Conservation (phyloP, 163 green algal genomes). For the Scenedesmus sp. region DNA sequence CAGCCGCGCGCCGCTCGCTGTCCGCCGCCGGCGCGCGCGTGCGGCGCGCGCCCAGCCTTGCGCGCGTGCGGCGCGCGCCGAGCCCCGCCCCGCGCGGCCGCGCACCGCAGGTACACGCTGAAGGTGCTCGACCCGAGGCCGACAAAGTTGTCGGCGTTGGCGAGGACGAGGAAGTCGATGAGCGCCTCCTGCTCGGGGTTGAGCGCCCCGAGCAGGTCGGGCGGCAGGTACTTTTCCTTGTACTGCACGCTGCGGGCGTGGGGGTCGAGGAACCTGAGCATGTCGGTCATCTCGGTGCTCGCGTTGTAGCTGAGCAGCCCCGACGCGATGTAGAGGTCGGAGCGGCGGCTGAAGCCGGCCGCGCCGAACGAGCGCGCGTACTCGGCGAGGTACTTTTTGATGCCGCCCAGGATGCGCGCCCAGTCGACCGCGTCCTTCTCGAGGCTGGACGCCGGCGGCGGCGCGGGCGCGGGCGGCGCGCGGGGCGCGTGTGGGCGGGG, state of each 20-base stretch:
- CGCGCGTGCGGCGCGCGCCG: not conserved
- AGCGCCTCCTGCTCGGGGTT: slow-evolving; percentile 80
- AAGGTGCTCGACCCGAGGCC: slow-evolving; percentile 81
- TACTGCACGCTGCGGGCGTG: slow-evolving; percentile 57
- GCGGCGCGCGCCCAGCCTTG: too few species aligned
- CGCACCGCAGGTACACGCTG: slow-evolving; percentile 68
- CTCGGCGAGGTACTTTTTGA: slow-evolving; percentile 48
- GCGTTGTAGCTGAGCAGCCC: slow-evolving; percentile 77
- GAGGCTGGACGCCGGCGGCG: too few species aligned
- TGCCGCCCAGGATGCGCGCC: slow-evolving; percentile 73
- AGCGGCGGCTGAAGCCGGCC: slow-evolving; percentile 55
- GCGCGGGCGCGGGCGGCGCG: too few species aligned
- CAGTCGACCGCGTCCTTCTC: slow-evolving; percentile 82
- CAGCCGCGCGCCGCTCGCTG: too few species aligned
- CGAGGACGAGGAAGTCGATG: slow-evolving; percentile 78
- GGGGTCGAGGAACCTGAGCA: slow-evolving; percentile 63
- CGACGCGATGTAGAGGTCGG: slow-evolving; percentile 70
- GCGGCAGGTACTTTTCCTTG: slow-evolving; percentile 77
- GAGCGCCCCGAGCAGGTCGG: slow-evolving; percentile 47
- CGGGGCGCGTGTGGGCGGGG: too few species aligned
- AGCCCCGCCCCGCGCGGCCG: not conserved
- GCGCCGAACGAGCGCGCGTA: slow-evolving; percentile 66
- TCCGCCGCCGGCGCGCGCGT: too few species aligned
- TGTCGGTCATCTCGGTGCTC: slow-evolving; percentile 64
- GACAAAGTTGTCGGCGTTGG: slow-evolving; percentile 66